Base-by-base conservation (phyloP, 2,329 filamentous ascomycete genomes). In the Periconia macrospinosa region DNA sequence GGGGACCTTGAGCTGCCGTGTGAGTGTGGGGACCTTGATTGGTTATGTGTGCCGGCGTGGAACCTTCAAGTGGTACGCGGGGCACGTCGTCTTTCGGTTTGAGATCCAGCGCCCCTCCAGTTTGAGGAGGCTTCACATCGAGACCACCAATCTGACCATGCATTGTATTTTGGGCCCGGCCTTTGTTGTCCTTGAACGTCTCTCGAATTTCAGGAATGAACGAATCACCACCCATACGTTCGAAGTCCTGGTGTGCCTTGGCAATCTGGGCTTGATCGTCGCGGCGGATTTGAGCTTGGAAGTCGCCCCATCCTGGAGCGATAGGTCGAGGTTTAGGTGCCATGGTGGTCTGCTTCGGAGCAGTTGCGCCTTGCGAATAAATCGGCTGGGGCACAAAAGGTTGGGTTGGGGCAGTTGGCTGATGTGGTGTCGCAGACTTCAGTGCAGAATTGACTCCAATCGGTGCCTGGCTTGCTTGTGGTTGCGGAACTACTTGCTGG, bases 171-270 rank as follows among this genome's bases (percentile, higher is more conserved):
- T 72, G 66, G 20, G 65, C 56, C 46, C 70, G 65, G 23, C 68
- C 68, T 15, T 62, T 56, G 44, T 62, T 61, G 41, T 71, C 69
- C 20, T 62, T 69, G 54, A 65, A 73, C 3, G 60, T 69, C 49
- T 73, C 69, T 27, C 63, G 64, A 19, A 73, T 55, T 49, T 73
- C 69, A 15, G 71, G 68, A 30, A 67, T 63, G 53, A 67, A 68
- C 20, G 59, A 42, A 42, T 68, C 63, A 27, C 59, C 65, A 17
- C 63, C 64, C 37, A 66, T 23, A 46, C 67, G 66, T 18, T 72
- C 68, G 17, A 57, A 52, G 11, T 72, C 62, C 45, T 70, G 61
- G 15, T 56, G 62, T n/a, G 58, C 58, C 46, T 70, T 71, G 30
- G 35, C 52, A 18, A 49, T 52, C 45, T 59, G 54, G 8, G 60